A percentile compares a stretch with the other conserved stretches of the same genome.
phyloP scores from a whole-genome alignment of 495 filamentous ascomycete genomes.

The Daldinia grandis region DNA sequence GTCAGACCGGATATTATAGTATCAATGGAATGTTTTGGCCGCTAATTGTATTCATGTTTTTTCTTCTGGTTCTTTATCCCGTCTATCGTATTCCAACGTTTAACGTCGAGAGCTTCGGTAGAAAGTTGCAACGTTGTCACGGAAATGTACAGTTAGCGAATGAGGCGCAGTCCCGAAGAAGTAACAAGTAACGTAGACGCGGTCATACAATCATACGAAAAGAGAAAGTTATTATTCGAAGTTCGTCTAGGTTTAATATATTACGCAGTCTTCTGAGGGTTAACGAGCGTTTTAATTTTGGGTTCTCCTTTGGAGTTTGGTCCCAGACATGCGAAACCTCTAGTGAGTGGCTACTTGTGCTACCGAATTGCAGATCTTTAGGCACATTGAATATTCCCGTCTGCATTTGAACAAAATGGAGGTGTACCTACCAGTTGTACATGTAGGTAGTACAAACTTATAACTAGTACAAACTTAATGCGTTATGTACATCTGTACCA shows the following conservation, averaged over 20 bases:
- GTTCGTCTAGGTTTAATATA: background rate
- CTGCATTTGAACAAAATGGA: background rate
- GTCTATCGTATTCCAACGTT: constrained; percentile 10
- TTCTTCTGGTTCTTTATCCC: constrained; percentile 14
- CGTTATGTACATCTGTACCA: background rate
- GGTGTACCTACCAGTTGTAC: background rate
- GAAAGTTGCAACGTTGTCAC: constrained; percentile 18
- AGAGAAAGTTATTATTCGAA: background rate
- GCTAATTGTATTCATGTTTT: constrained; percentile 30
- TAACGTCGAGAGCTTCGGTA: background rate
- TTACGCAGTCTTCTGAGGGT: background rate
- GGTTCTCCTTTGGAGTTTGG: constrained; percentile 22
- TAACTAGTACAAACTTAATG: no score
- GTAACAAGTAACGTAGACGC: constrained; percentile 26
- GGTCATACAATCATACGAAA: constrained; percentile 4
- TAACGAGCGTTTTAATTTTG: constrained; percentile 25
- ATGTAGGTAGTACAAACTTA: background rate
- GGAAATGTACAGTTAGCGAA: constrained; percentile 2
- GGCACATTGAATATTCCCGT: constrained; percentile 10
- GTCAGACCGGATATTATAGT: constrained; percentile 30
- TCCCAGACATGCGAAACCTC: constrained; percentile 34
- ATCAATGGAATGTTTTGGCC: constrained; percentile 19
- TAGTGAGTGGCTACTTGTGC: constrained; percentile 10
- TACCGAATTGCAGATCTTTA: constrained; percentile 7
- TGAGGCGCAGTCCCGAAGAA: constrained; percentile 12